Percentiles rank a stretch among this genome's conserved stretches.
Conservation (phyloP, 116 monocot genomes). For the Papilionanthe hybrid region DNA sequence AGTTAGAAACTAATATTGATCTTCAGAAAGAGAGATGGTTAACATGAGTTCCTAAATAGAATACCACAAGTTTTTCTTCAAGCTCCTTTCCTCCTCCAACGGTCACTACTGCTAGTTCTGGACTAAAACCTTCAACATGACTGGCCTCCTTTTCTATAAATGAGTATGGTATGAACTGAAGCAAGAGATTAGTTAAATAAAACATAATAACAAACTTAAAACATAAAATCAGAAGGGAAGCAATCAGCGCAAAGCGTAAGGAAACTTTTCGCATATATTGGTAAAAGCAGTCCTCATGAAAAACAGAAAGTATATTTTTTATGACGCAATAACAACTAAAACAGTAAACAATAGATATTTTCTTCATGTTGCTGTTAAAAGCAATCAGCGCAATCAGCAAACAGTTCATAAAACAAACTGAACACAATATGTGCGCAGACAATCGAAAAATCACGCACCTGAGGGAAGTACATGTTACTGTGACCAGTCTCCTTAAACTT, state of each 20-base stretch:
- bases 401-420: background rate
- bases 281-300: background rate
- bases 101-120: constrained; percentile 92
- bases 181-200: constrained; percentile 2
- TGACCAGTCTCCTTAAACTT: constrained; percentile 98
- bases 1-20: background rate
- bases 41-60: background rate
- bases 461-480: constrained; percentile 99
- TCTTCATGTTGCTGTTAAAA: no score
- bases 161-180: constrained; percentile 92
- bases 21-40: background rate
- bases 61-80: constrained; percentile 99
- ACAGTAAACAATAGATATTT: no score
- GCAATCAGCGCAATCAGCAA: no score
- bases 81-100: constrained; percentile 99
- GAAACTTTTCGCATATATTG: background rate
- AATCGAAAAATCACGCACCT: constrained; percentile 37
- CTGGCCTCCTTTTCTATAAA: constrained; percentile 99
- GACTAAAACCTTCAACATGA: constrained; percentile 98
- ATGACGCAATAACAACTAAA: background rate
- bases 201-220: background rate
- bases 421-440: background rate
- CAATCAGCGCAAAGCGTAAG: background rate
- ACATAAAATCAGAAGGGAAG: background rate
- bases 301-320: background rate